These are phyloP conservation scores for Vararia minispora DNA, from an alignment of 768 basidiomycete species.

Conservation along the genomic window DNA sequence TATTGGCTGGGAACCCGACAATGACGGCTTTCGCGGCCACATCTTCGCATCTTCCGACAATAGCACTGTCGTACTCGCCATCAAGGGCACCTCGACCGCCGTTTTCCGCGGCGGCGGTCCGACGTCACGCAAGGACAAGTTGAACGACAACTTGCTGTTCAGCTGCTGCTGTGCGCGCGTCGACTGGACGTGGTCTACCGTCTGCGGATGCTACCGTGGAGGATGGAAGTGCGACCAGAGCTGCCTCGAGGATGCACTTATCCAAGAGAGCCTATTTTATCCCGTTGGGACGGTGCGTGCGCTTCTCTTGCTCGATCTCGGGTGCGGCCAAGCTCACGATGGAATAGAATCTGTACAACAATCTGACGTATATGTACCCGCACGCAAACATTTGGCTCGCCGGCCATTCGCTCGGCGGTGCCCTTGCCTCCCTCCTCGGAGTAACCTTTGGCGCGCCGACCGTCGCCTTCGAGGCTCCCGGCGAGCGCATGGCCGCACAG, in stretches of 20 bases:
- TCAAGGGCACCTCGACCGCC: conserved; percentile 94
- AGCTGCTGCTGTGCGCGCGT: conserved; percentile 94
- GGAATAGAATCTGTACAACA: conserved; percentile 79
- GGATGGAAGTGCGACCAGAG: conserved; percentile 66
- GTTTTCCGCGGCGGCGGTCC: conserved; percentile 66
- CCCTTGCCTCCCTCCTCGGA: conserved; percentile 74
- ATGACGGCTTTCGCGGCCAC: conserved; percentile 89
- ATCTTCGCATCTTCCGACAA: conserved; percentile 80
- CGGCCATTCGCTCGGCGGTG: conserved; percentile 80
- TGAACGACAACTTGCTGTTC: conserved; percentile 93
- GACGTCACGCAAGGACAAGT: conserved; percentile 80
- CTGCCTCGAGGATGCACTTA: conserved; percentile 70
- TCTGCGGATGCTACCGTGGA: conserved; percentile 79
- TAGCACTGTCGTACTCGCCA: conserved; percentile 72
- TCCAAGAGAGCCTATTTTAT: conserved; percentile 82
- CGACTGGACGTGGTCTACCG: conserved; percentile 89
- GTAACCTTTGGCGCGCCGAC: conserved; percentile 88
- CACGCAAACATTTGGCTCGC: conserved; percentile 81
- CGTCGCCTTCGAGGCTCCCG: conserved; percentile 83
- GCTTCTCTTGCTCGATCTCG: conserved; percentile 3
- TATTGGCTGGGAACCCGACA: conserved; percentile 83
- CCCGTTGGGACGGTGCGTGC: conserved; percentile 64
- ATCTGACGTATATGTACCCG: conserved; percentile 86
- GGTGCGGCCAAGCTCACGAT: background rate
- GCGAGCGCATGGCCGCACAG: conserved; percentile 46